Evolutionary conservation across 139 green algal species (phyloP).

Genomic region (Chlamydomonas urium): DNA sequence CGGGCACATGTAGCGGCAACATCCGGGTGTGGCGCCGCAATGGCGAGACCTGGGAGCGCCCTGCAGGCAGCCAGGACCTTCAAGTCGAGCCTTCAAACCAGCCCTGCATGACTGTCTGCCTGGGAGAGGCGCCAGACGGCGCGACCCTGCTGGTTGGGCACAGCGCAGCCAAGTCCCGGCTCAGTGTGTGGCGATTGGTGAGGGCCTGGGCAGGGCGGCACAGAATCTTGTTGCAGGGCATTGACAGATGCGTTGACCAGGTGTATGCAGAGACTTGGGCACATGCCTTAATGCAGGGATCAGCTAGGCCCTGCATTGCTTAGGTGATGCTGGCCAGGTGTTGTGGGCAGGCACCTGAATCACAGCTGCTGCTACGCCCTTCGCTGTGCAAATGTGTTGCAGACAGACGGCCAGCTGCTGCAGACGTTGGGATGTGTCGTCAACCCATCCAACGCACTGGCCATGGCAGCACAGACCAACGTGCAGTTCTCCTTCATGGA

Average conservation of each 20-base stretch:
- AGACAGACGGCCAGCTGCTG: no score
- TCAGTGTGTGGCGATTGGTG: constrained; percentile 7
- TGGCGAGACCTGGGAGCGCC: neutral
- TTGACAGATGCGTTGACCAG: no score
- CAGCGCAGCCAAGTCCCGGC: neutral
- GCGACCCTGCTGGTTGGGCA: neutral
- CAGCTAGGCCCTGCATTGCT: no score
- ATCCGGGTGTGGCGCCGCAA: neutral
- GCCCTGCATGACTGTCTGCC: neutral
- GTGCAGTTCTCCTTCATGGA: constrained; percentile 8
- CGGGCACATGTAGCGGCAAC: neutral
- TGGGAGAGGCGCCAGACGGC: neutral
- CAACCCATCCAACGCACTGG: no score
- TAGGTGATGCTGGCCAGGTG: no score
- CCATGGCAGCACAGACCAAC: neutral
- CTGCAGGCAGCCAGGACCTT: neutral
- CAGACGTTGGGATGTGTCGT: no score
- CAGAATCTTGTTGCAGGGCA: no score
- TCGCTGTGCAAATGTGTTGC: neutral
- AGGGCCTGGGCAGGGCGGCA: no score
- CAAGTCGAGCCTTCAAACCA: neutral
- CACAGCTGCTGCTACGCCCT: neutral
- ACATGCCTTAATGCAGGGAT: no score
- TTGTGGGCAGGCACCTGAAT: no score
- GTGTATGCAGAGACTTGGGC: no score